A percentile compares a stretch with the other conserved stretches of the same genome.
phyloP scores from a whole-genome alignment of 2,329 filamentous ascomycete genomes.

The Fusarium heterosporum region DNA sequence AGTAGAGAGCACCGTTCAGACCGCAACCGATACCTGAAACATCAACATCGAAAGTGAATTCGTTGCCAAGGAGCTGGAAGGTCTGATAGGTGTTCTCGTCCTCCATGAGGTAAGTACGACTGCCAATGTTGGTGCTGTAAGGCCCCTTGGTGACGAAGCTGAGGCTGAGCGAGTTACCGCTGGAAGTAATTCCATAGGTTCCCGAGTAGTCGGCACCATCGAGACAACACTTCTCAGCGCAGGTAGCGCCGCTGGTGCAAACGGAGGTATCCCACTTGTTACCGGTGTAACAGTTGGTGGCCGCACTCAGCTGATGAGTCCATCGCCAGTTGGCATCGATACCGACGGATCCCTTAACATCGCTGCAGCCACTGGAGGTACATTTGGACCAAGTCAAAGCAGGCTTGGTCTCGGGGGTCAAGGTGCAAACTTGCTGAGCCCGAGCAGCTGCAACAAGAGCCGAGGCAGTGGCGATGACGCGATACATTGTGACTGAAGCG shows the following conservation, averaged over 20 bases:
- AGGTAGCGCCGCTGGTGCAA: slow-evolving; percentile 56
- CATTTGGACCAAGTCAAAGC: slow-evolving; percentile 65
- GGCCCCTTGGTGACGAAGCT: slow-evolving; percentile 67
- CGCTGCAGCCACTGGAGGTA: slow-evolving; percentile 63
- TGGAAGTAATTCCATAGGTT: slow-evolving; percentile 67
- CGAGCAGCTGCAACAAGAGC: slow-evolving; percentile 45
- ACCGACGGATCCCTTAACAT: slow-evolving; percentile 62
- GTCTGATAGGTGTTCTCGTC: slow-evolving; percentile 71
- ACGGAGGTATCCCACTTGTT: slow-evolving; percentile 60
- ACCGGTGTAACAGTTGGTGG: slow-evolving; percentile 68
- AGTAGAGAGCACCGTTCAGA: slow-evolving; percentile 78
- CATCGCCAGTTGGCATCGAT: slow-evolving; percentile 73
- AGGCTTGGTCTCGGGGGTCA: slow-evolving; percentile 64
- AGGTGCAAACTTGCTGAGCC: slow-evolving; percentile 64
- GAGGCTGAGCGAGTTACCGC: slow-evolving; percentile 63
- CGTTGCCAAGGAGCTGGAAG: slow-evolving; percentile 73
- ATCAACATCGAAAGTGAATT: slow-evolving; percentile 80
- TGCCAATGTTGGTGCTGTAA: slow-evolving; percentile 61
- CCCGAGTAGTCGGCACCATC: slow-evolving; percentile 64
- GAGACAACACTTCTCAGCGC: slow-evolving; percentile 63
- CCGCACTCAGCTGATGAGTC: slow-evolving; percentile 61
- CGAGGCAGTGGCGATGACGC: slow-evolving; percentile 46
- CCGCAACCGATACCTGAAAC: slow-evolving; percentile 76
- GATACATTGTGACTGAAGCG: slow-evolving; percentile 46
- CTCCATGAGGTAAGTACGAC: slow-evolving; percentile 74